Evolutionary conservation across 148 eudicot genomes (phyloP), one percentile per base, ranked within the genome.

Genomic region (Pharnaceum exiguum): DNA sequence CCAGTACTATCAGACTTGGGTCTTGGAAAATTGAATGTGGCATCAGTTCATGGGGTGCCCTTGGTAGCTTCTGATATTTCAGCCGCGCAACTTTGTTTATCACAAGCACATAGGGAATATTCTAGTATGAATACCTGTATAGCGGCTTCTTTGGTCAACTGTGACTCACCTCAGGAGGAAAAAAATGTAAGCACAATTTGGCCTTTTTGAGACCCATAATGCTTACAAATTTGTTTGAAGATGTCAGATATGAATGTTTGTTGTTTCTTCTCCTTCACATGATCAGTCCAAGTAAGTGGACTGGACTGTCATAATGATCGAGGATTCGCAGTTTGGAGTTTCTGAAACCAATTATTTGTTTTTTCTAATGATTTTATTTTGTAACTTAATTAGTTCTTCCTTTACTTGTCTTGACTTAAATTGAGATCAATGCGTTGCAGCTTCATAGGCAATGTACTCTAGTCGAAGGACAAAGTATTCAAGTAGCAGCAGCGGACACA

Each of bases 101-200:
- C 62, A 30, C 52, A 63, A 27, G 67, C 48, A 62, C 67, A 59
- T 57, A 58, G 45, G 37, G 62, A 33, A 33, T 67, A 54, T 51
- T 46, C 43, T 57, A 55, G 51, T 69, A 62, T 46, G 38, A 49
- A 37, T 33, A 65, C 63, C 10, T 50, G 54, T 51, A 16, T 47
- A 30, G 30, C 58, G 12, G 46, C 49, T 26, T 37, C 73, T 28
- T 66, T 58, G 43, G 63, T 54, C 54, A 59, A 46, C 53, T 45
- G 46, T 18, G 58, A 57, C 40, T 50, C 57, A 18, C 78, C 68
- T 30, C 57, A 51, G 37, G 67, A 69, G 25, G 66, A 71, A 52
- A 67, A 74, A 63, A 24, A 28, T 66, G 97, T 86, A 73, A 83
- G 90, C 48, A 49, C 17, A 55, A 55, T 23, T 13, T 65, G 15